Evolutionary conservation across 345 rosid species (phyloP).

Genomic region (Clausena lansium): DNA sequence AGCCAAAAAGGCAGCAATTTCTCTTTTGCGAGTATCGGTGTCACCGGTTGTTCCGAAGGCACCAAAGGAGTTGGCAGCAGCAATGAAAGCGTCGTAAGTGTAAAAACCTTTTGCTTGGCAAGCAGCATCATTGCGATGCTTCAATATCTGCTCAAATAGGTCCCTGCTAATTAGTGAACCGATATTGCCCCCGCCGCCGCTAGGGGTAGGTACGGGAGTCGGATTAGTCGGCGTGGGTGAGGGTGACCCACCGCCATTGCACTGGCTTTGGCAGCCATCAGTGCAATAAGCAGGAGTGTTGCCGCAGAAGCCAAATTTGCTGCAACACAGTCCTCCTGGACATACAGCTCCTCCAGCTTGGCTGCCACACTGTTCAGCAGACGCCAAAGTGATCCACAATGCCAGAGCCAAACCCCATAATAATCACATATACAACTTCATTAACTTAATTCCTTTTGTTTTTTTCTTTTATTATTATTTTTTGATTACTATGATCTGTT

Average conservation of each 20-base stretch:
- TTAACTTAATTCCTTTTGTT: background rate
- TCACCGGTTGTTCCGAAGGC: slow-evolving; percentile 54
- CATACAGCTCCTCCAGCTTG: slow-evolving; percentile 30
- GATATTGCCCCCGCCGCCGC: slow-evolving; percentile 11
- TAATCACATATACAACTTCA: background rate
- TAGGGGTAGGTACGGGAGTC: background rate
- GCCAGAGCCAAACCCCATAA: background rate
- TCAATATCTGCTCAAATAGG: slow-evolving; percentile 42
- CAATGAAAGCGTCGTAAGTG: slow-evolving; percentile 58
- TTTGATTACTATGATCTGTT: background rate
- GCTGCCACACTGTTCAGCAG: slow-evolving; percentile 32
- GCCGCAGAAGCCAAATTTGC: slow-evolving; percentile 34
- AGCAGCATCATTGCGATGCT: slow-evolving; percentile 45
- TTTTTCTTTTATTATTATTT: too few species aligned
- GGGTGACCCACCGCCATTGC: background rate
- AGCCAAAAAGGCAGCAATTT: slow-evolving; percentile 64
- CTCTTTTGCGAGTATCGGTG: slow-evolving; percentile 37
- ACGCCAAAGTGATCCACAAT: background rate
- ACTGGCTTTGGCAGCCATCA: slow-evolving; percentile 32
- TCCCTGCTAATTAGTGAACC: slow-evolving; percentile 23
- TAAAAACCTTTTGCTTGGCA: slow-evolving; percentile 51
- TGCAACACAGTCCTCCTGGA: slow-evolving; percentile 26
- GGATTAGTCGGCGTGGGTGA: background rate
- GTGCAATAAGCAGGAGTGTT: slow-evolving; percentile 21
- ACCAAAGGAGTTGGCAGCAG: slow-evolving; percentile 45